phyloP scores from a whole-genome alignment of 768 basidiomycete species.

The Hericium coralloides region DNA sequence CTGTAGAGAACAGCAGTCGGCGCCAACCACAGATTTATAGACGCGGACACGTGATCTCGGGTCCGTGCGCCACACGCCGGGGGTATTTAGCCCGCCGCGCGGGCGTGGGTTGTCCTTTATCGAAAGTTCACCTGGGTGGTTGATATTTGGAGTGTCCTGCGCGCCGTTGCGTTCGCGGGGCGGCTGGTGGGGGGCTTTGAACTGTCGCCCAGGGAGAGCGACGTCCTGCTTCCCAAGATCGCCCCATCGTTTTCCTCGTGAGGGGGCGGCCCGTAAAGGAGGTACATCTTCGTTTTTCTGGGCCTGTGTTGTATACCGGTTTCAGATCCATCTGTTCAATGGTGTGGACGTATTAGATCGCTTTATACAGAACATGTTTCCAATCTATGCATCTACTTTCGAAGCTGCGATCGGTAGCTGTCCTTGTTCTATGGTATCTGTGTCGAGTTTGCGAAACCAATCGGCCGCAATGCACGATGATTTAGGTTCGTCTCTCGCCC shows the following conservation, averaged over 20 bases:
- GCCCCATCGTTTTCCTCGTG: conserved; percentile 34
- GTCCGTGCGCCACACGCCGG: conserved; percentile 44
- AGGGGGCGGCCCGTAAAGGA: conserved; percentile 54
- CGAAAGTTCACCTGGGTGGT: conserved; percentile 69
- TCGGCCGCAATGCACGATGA: no score
- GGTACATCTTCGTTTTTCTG: conserved; percentile 15
- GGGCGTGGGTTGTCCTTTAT: conserved; percentile 17
- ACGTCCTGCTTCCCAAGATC: conserved; percentile 61
- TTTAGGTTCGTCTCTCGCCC: no score
- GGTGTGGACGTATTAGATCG: not conserved
- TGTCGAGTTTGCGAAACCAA: no score
- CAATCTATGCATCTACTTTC: no score
- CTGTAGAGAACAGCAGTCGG: conserved; percentile 27
- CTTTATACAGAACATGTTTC: no score
- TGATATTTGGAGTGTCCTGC: conserved; percentile 61
- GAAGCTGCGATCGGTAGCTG: no score
- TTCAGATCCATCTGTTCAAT: not conserved
- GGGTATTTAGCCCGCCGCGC: not conserved
- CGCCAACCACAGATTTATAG: conserved; percentile 16
- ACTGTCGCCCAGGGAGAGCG: conserved; percentile 48
- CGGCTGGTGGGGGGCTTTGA: conserved; percentile 44
- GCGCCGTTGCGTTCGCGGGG: conserved; percentile 2
- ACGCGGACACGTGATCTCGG: conserved; percentile 20
- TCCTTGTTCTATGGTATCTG: no score
- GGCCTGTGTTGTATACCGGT: not conserved